A percentile compares a stretch with the other conserved stretches of the same genome.
Evolutionary conservation across 2,329 filamentous ascomycete genomes (phyloP).

Genomic region (Pseudohalonectria lignicola): DNA sequence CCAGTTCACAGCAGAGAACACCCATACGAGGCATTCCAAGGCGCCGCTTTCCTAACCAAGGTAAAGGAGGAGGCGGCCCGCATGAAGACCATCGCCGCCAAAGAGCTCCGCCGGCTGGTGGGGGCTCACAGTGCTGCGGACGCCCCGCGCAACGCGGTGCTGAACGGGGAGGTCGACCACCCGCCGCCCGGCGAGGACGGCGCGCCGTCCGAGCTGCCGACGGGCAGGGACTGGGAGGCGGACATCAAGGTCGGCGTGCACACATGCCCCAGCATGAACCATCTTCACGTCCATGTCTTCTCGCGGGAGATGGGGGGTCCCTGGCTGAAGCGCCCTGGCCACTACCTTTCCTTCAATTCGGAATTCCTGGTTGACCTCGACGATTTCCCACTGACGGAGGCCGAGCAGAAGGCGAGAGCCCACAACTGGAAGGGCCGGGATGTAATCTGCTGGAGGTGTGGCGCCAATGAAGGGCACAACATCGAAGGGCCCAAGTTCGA

Average conservation of each 20-base stretch:
- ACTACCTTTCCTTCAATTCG: slow-evolving; percentile 88
- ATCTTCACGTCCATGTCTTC: slow-evolving; percentile 83
- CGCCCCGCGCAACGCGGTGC: slow-evolving; percentile 51
- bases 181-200: slow-evolving; percentile 14
- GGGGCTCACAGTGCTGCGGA: slow-evolving; percentile 55
- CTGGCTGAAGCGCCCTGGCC: slow-evolving; percentile 66
- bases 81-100: slow-evolving; percentile 56
- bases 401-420: slow-evolving; percentile 44
- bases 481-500: slow-evolving; percentile 67
- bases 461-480: slow-evolving; percentile 59
- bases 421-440: neutral
- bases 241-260: slow-evolving; percentile 76
- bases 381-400: slow-evolving; percentile 63
- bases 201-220: slow-evolving; percentile 43
- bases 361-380: slow-evolving; percentile 70
- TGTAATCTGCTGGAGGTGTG: slow-evolving; percentile 80
- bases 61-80: slow-evolving; percentile 50
- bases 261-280: slow-evolving; percentile 80
- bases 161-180: slow-evolving; percentile 42
- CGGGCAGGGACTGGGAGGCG: slow-evolving; percentile 65
- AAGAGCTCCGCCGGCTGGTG: slow-evolving; percentile 61
- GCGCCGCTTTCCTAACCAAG: slow-evolving; percentile 52
- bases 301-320: slow-evolving; percentile 68
- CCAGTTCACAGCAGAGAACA: slow-evolving; percentile 48
- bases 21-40: slow-evolving; percentile 61